Conservation (phyloP, 2,329 filamentous ascomycete species). For the Aplosporella prunicola region DNA sequence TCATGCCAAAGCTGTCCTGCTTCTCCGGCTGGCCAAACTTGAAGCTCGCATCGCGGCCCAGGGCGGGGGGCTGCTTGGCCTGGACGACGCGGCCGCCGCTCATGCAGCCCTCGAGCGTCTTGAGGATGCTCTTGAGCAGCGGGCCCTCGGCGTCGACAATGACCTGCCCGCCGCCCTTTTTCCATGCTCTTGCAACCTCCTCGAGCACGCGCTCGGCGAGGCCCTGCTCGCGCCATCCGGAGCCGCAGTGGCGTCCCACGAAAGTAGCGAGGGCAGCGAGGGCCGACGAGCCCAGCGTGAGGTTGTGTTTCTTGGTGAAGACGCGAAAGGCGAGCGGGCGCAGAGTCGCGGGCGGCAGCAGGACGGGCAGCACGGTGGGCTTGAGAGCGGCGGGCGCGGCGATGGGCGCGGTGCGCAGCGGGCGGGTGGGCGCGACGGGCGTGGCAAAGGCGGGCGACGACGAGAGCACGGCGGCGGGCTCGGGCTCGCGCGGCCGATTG, state of each 20-base stretch:
- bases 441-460: conserved; percentile 88
- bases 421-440: conserved; percentile 66
- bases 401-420: conserved; percentile 34
- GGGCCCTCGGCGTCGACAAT: conserved; percentile 75
- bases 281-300: conserved; percentile 82
- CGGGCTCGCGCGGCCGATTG: neutral
- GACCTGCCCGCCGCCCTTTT: conserved; percentile 75
- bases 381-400: conserved; percentile 39
- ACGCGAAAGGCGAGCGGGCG: conserved; percentile 87
- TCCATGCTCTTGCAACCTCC: conserved; percentile 86
- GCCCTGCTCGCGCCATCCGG: conserved; percentile 92
- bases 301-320: conserved; percentile 94
- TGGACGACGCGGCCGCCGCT: conserved; percentile 63
- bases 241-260: conserved; percentile 86
- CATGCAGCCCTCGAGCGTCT: conserved; percentile 79
- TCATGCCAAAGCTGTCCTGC: conserved; percentile 54
- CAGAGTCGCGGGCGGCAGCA: conserved; percentile 77
- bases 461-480: conserved; percentile 51
- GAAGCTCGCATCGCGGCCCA: conserved; percentile 56
- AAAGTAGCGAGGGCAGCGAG: conserved; percentile 78
- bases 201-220: conserved; percentile 87
- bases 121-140: conserved; percentile 68
- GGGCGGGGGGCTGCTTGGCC: conserved; percentile 36
- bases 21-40: conserved; percentile 52
- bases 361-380: conserved; percentile 69